Conservation (phyloP, 306 rosid genomes). For the Citrullus mucosospermus region DNA sequence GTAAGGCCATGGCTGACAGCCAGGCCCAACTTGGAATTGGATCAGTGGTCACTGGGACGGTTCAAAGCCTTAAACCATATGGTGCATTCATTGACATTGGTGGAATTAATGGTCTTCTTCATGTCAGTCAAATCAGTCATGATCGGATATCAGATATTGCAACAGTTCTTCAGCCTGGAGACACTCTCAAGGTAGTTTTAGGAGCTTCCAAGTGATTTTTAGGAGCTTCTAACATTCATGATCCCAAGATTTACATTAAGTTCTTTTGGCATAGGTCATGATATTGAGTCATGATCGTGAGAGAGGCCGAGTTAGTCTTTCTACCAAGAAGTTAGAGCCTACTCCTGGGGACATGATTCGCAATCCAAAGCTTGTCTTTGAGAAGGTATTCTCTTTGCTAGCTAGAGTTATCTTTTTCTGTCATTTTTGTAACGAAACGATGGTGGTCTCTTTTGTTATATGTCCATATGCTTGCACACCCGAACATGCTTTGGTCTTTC, state of each 20-base stretch:
- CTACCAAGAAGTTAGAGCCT: constrained; percentile 95
- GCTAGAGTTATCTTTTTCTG: not conserved
- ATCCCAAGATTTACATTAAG: not conserved
- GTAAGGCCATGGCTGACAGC: constrained; percentile 90
- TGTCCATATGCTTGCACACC: not conserved
- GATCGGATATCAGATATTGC: constrained; percentile 82
- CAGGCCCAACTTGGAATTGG: constrained; percentile 97
- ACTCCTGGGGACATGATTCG: constrained; percentile 99
- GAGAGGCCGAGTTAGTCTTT: constrained; percentile 92
- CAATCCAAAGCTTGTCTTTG: constrained; percentile 85
- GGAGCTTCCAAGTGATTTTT: not conserved
- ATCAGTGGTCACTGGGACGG: constrained; percentile 83
- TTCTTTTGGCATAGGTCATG: constrained; percentile 51
- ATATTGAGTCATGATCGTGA: constrained; percentile 94
- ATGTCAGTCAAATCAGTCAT: constrained; percentile 97
- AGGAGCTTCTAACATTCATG: not conserved
- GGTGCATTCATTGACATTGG: constrained; percentile 97
- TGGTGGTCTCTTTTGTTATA: not conserved
- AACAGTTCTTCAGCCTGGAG: constrained; percentile 92
- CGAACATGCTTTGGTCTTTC: not conserved
- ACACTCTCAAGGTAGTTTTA: constrained; percentile 63
- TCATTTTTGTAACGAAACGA: not conserved
- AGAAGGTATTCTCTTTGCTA: constrained; percentile 53
- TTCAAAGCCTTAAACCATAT: constrained; percentile 88
- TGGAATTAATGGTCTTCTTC: constrained; percentile 96